Evolutionary conservation across 2,329 filamentous ascomycete species (phyloP), one percentile per base, ranked within the genome.

Genomic region (Botrytis fragariae): DNA sequence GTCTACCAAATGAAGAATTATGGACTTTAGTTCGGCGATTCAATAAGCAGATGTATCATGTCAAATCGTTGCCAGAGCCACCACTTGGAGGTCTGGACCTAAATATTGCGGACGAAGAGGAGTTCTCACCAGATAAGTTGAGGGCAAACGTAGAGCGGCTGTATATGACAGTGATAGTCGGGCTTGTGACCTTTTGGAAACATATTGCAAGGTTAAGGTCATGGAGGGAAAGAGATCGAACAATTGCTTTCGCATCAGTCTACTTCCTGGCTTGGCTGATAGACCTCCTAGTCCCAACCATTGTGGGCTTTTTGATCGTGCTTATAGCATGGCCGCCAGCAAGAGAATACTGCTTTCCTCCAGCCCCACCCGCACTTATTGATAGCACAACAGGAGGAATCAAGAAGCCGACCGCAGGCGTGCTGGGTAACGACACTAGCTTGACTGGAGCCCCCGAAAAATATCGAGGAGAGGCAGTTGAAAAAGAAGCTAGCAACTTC

Each of bases 91-190:
- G 90, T 22, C 84, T 97, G 54, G 93, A 97, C 81, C 86, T 97
- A 74, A 93, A 94, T 77, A 91, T 93, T 72, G 91, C 93, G 7
- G 91, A 94, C 57, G 91, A 95, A 71, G 93, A 96, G 77, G 92
- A 95, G 73, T 96, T 96, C 81, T 93, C 92, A 0, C 93, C 93
- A 0, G 93, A 96, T 79, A 96, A 96, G 83, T 84, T 97, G 62
- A 87, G 93, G 18, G 89, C 91, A 3, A 94, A 92, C 71, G 81
- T 96, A 6, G 94, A 97, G 82, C 86, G 94, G 22, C 84, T 96
- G 18, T 97, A 97, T 80, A 94, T 94, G 87, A 93, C 91, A 0
- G 89, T 97, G 0, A 84, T 92, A 12, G 87, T 95, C 67, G 87
- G 90, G 22, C 63, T 94, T 20, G 86, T 94, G 61, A 86, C 85